Base-by-base conservation (phyloP, 805 yeast genomes). In the Candida chauliodis region DNA sequence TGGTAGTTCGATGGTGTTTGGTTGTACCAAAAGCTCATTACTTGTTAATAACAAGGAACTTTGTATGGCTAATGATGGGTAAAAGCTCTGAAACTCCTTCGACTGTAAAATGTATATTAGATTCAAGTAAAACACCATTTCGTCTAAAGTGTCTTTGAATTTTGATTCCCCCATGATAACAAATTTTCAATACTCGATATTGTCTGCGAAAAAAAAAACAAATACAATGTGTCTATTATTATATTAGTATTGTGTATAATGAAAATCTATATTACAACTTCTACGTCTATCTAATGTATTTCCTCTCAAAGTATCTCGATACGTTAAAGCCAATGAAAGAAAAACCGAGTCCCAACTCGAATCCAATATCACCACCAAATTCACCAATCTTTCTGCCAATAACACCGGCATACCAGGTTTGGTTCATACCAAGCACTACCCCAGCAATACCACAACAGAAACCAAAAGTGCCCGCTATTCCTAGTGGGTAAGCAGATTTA, bases 371-470 rank as follows among this genome's bases (percentile, higher is more conserved):
- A 44, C 91, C 96, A 51, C 95, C 95, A 45, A 36, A 55, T 9
- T 54, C 61, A 48, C 91, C 93, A 53, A 85, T 80, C 46, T 62
- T 46, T 25, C 53, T 56, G 28, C 79, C 89, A 50, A 86, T 52
- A 31, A 76, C 82, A 52, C 96, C 96, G 13, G 58, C 58, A 69
- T 81, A 90, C 87, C 95, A 90, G 4, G 75, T 75, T 67, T 88
- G 95, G 55, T 72, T 69, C 95, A 90, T 88, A 49, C 97, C 96
- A 34, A 86, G 41, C 8, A 79, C 95, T 26, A 81, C 86, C 60
- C 96, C 96, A 22, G 83, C 90, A 33, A 74, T 82, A 58, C 95
- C 96, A 48, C 82, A 77, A 59, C 85, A 74, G 69, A 89, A 80
- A 2, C 85, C 96, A 48, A 79, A 60, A 13, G 77, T 60, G 46